Base-by-base conservation (phyloP, 805 yeast genomes). In the Candida maris region DNA sequence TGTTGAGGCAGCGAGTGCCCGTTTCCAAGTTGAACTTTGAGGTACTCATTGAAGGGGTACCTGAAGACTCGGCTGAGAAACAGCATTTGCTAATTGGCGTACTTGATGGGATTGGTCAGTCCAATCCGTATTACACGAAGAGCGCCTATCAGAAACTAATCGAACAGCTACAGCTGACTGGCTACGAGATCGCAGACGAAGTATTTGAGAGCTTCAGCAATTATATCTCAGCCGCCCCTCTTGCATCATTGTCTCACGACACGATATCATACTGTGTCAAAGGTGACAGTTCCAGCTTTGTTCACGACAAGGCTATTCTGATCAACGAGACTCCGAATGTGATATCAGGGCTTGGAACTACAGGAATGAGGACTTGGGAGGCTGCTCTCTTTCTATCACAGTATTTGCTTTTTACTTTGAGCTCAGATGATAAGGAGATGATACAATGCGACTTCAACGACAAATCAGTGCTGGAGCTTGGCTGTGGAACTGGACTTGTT, bases 351-450 rank as follows among this genome's bases (percentile, higher is more conserved):
- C 54, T 63, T n/a, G 95, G 94, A 4, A 81, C 95, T 1, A 91
- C 97, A 0, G 97, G 97, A 0, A 61, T 78, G 37, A 65, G 97
- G 27, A 91, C 97, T 1, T 89, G 97, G 97, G 96, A 87, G 53
- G 97, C 96, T 3, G 83, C 95, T 0, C 47, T 85, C 5, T 85
- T 67, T 35, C 59, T 91, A 6, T 64, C 82, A 1, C 69, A 77
- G 25, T 81, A 63, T 47, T 46, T 85, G 12, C 44, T 64, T 1
- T 34, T 42, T 3, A 38, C 36, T 15, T 13, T 28, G 6, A 15
- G 19, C 22, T 39, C 32, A 9, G 14, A n/a, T 1, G 30, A 38
- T 3, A 28, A 38, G 18, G 6, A n/a, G 32, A 5, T 24, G 37
- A 4, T 26, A 37, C 4, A 12, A 7, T 24, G 30, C 3, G 34